phyloP scores from a whole-genome alignment of 257 asterid genomes.

The Solanum corneliomulleri region DNA sequence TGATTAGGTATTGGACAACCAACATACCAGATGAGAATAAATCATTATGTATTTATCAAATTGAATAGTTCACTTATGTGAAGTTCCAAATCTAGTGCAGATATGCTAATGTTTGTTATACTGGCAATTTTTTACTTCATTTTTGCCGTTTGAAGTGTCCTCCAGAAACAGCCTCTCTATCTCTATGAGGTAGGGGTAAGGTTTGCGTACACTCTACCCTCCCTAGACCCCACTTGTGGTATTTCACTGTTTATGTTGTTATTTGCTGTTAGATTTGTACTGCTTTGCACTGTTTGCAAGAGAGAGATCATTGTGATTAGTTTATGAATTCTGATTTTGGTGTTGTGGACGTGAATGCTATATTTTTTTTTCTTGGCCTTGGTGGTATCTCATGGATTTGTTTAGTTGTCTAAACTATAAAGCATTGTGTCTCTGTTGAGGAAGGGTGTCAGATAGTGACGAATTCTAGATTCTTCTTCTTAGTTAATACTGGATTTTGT shows the following conservation, averaged over 20 bases:
- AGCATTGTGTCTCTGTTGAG: neutral
- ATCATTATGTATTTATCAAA: neutral
- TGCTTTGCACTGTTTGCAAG: neutral
- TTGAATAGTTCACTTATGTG: neutral
- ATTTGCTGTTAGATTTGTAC: neutral
- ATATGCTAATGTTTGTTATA: neutral
- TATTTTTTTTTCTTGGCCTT: neutral
- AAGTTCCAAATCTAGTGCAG: neutral
- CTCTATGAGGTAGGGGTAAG: neutral
- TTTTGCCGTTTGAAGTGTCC: neutral
- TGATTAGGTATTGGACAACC: neutral
- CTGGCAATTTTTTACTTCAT: neutral
- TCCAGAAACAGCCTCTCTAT: neutral
- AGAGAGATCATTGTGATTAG: neutral
- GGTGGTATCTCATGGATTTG: neutral
- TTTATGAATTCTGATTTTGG: neutral
- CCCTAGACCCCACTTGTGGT: neutral
- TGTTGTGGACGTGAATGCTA: neutral
- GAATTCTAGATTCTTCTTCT: neutral
- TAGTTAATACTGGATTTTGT: neutral
- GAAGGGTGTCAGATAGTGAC: neutral
- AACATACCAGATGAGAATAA: neutral
- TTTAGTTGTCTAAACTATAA: neutral
- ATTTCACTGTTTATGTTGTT: neutral
- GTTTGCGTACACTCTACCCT: neutral